Evolutionary conservation across 345 rosid species (phyloP).

Genomic region (Rhizophora apiculata): DNA sequence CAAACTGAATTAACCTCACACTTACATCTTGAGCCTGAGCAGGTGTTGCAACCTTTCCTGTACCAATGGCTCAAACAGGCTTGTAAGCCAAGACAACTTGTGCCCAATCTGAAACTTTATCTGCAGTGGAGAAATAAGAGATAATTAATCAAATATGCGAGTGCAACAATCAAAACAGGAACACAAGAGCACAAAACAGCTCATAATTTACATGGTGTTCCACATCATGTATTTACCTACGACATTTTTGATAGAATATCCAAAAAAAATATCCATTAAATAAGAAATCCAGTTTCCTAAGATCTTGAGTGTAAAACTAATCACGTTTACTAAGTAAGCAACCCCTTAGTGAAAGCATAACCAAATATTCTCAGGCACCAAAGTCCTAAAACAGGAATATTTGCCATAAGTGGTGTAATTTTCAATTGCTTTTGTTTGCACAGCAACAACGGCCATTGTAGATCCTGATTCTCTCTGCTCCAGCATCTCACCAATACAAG

Average conservation of each 20-base stretch:
- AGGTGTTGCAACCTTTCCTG: slow-evolving; percentile 74
- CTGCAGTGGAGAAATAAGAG: slow-evolving; percentile 28
- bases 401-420: slow-evolving; percentile 29
- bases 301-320: neutral
- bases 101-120: slow-evolving; percentile 46
- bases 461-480: slow-evolving; percentile 72
- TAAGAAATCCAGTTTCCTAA: no score
- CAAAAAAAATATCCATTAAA: no score
- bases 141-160: no score
- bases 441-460: slow-evolving; percentile 59
- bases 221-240: no score
- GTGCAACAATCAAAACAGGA: no score
- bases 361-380: neutral
- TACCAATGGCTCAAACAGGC: slow-evolving; percentile 88
- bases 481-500: slow-evolving; percentile 68
- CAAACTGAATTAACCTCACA: neutral
- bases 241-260: no score
- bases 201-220: no score
- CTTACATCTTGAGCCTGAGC: slow-evolving; percentile 77
- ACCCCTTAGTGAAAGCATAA: neutral
- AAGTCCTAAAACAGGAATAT: neutral
- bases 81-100: slow-evolving; percentile 66
- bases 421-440: slow-evolving; percentile 65
- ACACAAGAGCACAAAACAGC: no score
- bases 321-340: neutral